phyloP scores from a whole-genome alignment of 225 moss, liverwort and hornwort species.

The Physcomitrium patens region DNA sequence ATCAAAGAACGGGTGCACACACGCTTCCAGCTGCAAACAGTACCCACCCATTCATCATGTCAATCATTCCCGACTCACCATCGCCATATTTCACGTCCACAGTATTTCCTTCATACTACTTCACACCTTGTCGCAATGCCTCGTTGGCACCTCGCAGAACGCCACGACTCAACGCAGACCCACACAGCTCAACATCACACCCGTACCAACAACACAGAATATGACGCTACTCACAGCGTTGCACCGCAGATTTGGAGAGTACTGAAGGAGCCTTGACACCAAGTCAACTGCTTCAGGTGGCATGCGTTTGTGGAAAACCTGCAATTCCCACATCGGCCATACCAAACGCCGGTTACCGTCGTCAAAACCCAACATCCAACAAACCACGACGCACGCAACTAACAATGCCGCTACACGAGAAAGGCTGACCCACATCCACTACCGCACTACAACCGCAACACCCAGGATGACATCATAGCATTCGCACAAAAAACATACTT shows the following conservation, averaged over 20 bases:
- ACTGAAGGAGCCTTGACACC: slow-evolving; percentile 90
- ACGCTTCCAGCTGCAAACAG: slow-evolving; percentile 86
- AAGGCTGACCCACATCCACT: too few species aligned
- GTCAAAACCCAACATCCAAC: neutral
- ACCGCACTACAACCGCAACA: too few species aligned
- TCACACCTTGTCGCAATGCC: too few species aligned
- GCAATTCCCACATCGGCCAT: slow-evolving; percentile 1
- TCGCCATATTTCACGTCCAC: neutral
- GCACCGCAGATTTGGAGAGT: slow-evolving; percentile 95
- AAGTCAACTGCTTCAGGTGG: slow-evolving; percentile 96
- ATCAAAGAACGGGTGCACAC: slow-evolving; percentile 98
- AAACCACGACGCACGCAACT: neutral
- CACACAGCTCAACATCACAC: neutral
- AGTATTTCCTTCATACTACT: too few species aligned
- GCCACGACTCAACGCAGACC: neutral
- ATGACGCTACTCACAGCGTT: slow-evolving; percentile 60
- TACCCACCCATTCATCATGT: too few species aligned
- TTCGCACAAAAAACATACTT: slow-evolving; percentile 42
- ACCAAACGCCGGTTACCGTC: neutral
- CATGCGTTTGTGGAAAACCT: slow-evolving; percentile 99
- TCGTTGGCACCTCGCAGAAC: neutral
- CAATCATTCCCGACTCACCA: too few species aligned
- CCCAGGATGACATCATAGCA: too few species aligned
- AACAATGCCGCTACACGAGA: neutral
- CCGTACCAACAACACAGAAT: too few species aligned